These are phyloP conservation scores for Ascochyta viciae-villosae DNA, from an alignment of 2,329 filamentous ascomycete species.

Conservation along the genomic window DNA sequence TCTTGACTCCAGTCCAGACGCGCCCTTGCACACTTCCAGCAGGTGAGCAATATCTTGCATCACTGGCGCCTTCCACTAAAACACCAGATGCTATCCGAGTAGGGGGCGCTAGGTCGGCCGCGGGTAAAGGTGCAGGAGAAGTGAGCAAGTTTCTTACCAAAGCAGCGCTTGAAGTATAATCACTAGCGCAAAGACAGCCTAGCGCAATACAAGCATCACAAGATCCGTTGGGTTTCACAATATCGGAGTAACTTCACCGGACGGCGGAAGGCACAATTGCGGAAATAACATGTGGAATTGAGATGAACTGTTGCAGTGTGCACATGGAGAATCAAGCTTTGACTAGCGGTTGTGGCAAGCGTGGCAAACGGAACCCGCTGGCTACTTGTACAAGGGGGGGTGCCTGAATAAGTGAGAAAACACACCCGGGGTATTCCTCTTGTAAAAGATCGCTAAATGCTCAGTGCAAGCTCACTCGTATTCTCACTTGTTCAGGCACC, in stretches of 20 bases:
- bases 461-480: too few species aligned
- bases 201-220: constrained; percentile 5
- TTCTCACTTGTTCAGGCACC: too few species aligned
- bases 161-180: constrained; percentile 23
- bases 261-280: neutral
- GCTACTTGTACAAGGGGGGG: neutral
- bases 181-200: constrained; percentile 27
- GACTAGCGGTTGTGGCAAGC: constrained; percentile 28
- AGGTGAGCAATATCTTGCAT: constrained; percentile 32
- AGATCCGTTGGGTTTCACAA: neutral
- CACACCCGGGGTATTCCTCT: too few species aligned
- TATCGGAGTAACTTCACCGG: constrained; percentile 6
- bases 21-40: constrained; percentile 24
- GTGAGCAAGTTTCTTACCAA: constrained; percentile 46
- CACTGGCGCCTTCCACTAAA: constrained; percentile 27
- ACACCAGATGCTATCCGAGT: constrained; percentile 14
- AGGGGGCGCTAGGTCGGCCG: constrained; percentile 7
- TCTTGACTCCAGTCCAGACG: constrained; percentile 16
- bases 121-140: constrained; percentile 18
- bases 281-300: neutral
- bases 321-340: constrained; percentile 26
- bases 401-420: too few species aligned
- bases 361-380: neutral
- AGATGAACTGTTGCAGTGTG: neutral
- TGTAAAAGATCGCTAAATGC: too few species aligned